phyloP scores from a whole-genome alignment of 352 stramenopile species.

The Lagenidium sp. region DNA sequence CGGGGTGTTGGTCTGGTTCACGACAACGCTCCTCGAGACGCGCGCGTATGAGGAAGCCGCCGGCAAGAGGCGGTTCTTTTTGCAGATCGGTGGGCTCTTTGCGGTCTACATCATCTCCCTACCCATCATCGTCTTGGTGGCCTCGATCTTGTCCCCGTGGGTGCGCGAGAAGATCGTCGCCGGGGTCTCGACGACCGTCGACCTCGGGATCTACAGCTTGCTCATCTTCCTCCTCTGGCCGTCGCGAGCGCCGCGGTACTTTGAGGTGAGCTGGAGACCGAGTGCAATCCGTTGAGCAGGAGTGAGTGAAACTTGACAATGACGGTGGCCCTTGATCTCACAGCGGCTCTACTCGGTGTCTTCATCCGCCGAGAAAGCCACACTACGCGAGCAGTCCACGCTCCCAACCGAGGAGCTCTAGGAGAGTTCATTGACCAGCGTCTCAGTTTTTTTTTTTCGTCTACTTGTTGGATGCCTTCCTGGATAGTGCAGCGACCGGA shows the following conservation, averaged over 20 bases:
- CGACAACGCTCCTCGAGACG: slow-evolving; percentile 56
- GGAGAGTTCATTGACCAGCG: too few relatives aligned
- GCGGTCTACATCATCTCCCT: slow-evolving; percentile 62
- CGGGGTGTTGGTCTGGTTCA: slow-evolving; percentile 52
- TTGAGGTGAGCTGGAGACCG: too few relatives aligned
- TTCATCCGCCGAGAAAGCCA: slow-evolving; percentile 57
- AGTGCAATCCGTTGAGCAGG: too few relatives aligned
- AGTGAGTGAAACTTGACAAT: too few relatives aligned
- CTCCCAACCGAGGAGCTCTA: slow-evolving; percentile 56
- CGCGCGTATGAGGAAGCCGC: slow-evolving; percentile 43
- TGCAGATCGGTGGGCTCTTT: slow-evolving; percentile 47
- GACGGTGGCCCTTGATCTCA: not conserved
- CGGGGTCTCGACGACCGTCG: slow-evolving; percentile 34
- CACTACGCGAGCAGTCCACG: slow-evolving; percentile 38
- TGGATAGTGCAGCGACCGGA: too few relatives aligned
- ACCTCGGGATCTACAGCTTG: slow-evolving; percentile 42
- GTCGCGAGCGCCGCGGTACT: slow-evolving; percentile 57
- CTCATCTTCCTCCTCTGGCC: slow-evolving; percentile 70
- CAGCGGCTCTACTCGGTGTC: slow-evolving; percentile 67
- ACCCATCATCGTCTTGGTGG: slow-evolving; percentile 56
- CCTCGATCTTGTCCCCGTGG: slow-evolving; percentile 69
- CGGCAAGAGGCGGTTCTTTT: slow-evolving; percentile 57
- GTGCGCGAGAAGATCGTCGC: slow-evolving; percentile 71
- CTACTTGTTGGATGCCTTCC: not conserved
- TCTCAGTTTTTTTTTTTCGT: too few relatives aligned